Evolutionary conservation across 2,329 filamentous ascomycete genomes (phyloP).

Genomic region (Fusarium nurragi): DNA sequence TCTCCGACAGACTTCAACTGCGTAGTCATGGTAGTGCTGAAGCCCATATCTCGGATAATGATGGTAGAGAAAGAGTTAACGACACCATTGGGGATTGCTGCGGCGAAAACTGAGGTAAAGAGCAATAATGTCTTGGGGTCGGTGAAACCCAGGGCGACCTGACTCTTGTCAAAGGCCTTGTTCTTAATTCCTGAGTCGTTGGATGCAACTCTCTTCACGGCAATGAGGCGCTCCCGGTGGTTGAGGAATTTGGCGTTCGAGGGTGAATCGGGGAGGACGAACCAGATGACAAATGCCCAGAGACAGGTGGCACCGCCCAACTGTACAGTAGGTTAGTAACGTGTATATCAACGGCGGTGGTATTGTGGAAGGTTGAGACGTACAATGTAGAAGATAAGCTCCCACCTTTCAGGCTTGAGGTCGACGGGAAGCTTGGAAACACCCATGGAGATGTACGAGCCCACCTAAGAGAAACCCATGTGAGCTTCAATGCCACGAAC

Average conservation of each 20-base stretch:
- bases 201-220: slow-evolving; percentile 2
- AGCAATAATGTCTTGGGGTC: slow-evolving; percentile 4
- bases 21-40: slow-evolving; percentile 2
- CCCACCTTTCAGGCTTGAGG: slow-evolving; percentile 6
- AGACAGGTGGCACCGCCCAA: slow-evolving; percentile 5
- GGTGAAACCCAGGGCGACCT: slow-evolving; percentile 1
- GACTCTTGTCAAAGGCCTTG: slow-evolving; percentile 3
- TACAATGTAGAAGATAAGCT: slow-evolving; percentile 5
- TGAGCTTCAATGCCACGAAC: background rate
- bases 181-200: slow-evolving; percentile 9
- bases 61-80: slow-evolving; percentile 9
- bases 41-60: slow-evolving; percentile 16
- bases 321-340: background rate
- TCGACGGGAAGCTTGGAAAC: slow-evolving; percentile 7
- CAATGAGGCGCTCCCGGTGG: slow-evolving; percentile 4
- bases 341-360: too few species aligned
- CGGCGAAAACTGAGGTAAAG: slow-evolving; percentile 7
- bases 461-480: background rate
- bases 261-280: slow-evolving; percentile 6
- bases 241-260: slow-evolving; percentile 4
- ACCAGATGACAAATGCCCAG: slow-evolving; percentile 12
- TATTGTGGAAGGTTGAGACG: background rate
- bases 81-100: slow-evolving; percentile 5
- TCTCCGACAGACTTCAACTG: slow-evolving; percentile 7
- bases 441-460: slow-evolving; percentile 4